Evolutionary conservation across 2,329 filamentous ascomycete species (phyloP), one percentile per base, ranked within the genome.

Genomic region (Diaporthe capsici): DNA sequence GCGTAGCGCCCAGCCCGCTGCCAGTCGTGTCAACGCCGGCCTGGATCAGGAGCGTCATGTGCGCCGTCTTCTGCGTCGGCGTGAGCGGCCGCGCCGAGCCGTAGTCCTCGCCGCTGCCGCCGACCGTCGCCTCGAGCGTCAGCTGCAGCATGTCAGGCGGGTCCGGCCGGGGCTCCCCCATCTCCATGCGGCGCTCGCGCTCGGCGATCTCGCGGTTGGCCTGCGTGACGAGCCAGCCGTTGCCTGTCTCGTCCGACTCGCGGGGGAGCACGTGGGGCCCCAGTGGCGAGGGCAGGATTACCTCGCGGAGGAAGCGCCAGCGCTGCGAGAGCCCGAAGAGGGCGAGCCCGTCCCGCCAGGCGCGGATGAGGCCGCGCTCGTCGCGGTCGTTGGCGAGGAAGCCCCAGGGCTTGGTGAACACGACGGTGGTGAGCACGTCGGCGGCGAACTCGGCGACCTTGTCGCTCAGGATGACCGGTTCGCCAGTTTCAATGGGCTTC

Each of bases 1-100:
- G 68, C 10, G 84, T 87, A 37, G 85, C 83, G 0, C 87, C 85
- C 1, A 92, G 82, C 0, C 86, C 87, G 0, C 85, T 87, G 0
- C 89, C 87, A 0, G 88, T 89, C 0, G 89, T 91, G 77, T 92
- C 90, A 0, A 89, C 89, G 1, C 90, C 90, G 0, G 90, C 90
- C 2, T 88, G 83, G 74, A 85, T 83, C 44, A 85, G 81, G 0
- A 85, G 79, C 0, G 83, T 82, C 39, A 83, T 80, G 61, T 86
- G 84, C 9, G 82, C 82, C 34, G 80, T 81, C 74, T 82, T 84
- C 76, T 85, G 81, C 5, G 72, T 49, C 12, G 79, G 75, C 2
- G 67, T 82, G 31, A 85, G 78, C 5, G 83, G 79, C 12, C 47
- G 47, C 47, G 65, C 65, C 31, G 65, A 68, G 22, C 65, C 47